Base-by-base conservation (phyloP, 768 basidiomycete species). In the Psilocybe subaeruginosa region DNA sequence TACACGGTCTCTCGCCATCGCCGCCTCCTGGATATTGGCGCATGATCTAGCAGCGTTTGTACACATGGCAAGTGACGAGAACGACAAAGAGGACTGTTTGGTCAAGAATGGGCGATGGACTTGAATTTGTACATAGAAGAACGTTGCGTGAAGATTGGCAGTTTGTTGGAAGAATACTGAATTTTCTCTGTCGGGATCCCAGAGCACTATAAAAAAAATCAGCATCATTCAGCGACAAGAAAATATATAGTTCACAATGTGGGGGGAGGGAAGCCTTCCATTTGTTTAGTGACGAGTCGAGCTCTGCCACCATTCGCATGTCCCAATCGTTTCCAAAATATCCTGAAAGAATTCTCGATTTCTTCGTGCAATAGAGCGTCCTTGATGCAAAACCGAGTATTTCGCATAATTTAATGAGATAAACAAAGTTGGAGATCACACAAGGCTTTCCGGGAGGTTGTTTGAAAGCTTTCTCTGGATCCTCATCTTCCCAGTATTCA, bases 361-460 rank as follows among this genome's bases (percentile, higher is more conserved):
- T 90, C 69, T 90, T 91, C 65, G 91, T 91, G n/a, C 92, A 87
- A 70, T 94, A 95, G 89, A 91, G 84, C 0, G 89, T 89, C n/a
- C 88, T 77, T 48, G 91, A 69, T 0, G 83, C 78, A 54, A 88
- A 88, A 3, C 84, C 85, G 16, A 87, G 74, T 39, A 93, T 85
- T 61, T 88, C 85, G 56, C 80, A 81, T 0, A 94, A 76, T 60
- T 85, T 85, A 49, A 90, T 74, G 17, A 77, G 75, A 39, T 80
- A 75, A 33, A 84, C 78, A 70, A 91, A 90, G 33, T 78, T 82
- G 0, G 87, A 72, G 8, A 90, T 69, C 14, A 72, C 70, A 2
- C 86, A 88, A 0, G 87, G 85, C 69, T 84, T 86, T 23, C 78
- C 81, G 2, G 81, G 72, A 0, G 92, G 92, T 67, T 93, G 92